Base-by-base conservation (phyloP, 1,139 yeast species). In the Wickerhamomyces sp. region DNA sequence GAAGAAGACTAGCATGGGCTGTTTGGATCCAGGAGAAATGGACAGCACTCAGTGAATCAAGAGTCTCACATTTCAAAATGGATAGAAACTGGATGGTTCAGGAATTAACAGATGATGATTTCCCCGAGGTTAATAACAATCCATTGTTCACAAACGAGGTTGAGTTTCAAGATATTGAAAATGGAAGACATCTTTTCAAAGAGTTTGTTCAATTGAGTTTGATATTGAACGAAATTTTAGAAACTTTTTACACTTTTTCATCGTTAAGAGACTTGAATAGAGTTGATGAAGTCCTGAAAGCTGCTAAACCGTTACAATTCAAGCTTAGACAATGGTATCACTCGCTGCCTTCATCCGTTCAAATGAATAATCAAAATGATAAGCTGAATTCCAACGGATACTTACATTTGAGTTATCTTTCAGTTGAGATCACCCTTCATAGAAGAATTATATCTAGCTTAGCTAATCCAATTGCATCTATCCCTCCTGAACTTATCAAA, bases 1-100 rank as follows among this genome's bases (percentile, higher is more conserved):
- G 97, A 43, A 78, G 88, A 56, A 71, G 96, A 46, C 66, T 90
- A 43, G 95, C 96, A 0, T 90, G 97, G 97, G 96, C 96, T 0
- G 94, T 88, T 1, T 89, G 80, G 72, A 71, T 85, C 46, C 95
- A 88, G 63, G 96, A 88, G 58, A 88, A 89, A 61, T 90, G 97
- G 97, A 72, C 84, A 6, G 71, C 95, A 1, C 66, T 89, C 39
- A 78, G 80, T 48, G 93, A 88, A 59, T 78, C 91, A 0, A 69
- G 96, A 40, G 94, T 95, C 1, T 81, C 95, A 0, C 96, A 88
- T 65, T 65, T 77, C 34, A 74, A 79, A 7, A 69, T 78, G 46
- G 81, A 80, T 11, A 66, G 71, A 46, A 84, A 85, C 60, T 86
- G 94, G 93, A 67, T 81, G 34, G 89, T 85, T 1, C 71, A 74